Conservation (phyloP, 257 asterid species). For the Rubia yunnanensis region DNA sequence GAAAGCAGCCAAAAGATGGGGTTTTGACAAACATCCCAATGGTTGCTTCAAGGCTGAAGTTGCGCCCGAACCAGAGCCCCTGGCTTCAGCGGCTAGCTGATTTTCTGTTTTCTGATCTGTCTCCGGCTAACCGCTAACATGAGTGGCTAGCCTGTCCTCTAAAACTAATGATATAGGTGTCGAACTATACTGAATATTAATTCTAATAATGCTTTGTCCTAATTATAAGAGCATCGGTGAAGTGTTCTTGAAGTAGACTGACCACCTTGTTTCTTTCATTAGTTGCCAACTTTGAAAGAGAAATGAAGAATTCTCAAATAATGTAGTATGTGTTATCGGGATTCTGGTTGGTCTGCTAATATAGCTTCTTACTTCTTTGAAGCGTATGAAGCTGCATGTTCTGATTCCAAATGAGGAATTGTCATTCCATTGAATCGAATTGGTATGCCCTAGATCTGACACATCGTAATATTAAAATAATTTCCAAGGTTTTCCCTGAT, state of each 20-base stretch:
- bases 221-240: background rate
- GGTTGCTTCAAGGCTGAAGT: constrained; percentile 51
- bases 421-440: no score
- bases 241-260: background rate
- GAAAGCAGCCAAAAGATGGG: constrained; percentile 67
- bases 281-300: background rate
- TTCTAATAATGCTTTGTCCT: constrained; percentile 2
- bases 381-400: no score
- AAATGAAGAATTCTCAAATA: background rate
- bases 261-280: background rate
- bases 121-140: background rate
- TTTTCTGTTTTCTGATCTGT: background rate
- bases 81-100: constrained; percentile 37
- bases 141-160: background rate
- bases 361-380: no score
- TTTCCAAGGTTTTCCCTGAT: no score
- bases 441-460: no score
- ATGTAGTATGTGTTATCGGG: background rate
- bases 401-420: no score
- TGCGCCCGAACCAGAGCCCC: constrained; percentile 42
- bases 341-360: no score
- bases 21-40: constrained; percentile 39
- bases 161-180: background rate
- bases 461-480: no score
- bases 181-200: background rate